A percentile compares a stretch with the other conserved stretches of the same genome.
Conservation (phyloP, 169 alveolate genomes). For the Perkinsus olseni region DNA sequence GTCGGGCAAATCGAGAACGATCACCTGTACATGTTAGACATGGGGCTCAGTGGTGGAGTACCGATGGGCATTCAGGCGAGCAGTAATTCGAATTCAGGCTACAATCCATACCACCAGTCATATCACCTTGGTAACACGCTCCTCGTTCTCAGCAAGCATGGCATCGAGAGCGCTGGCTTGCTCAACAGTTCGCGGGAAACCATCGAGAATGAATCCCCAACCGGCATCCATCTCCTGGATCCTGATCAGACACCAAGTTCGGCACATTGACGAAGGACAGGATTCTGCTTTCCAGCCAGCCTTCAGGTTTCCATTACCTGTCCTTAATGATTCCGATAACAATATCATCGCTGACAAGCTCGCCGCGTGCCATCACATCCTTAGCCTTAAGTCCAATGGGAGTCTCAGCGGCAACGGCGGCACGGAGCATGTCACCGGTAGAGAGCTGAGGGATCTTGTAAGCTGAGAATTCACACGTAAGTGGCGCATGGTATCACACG, state of each 20-base stretch:
- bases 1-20: slow-evolving; percentile 59
- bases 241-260: slow-evolving; percentile 45
- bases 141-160: slow-evolving; percentile 18
- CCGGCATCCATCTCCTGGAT: slow-evolving; percentile 12
- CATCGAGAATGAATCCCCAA: slow-evolving; percentile 83
- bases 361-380: slow-evolving; percentile 78
- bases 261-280: slow-evolving; percentile 13
- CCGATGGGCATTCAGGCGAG: no score
- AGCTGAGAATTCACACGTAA: background rate
- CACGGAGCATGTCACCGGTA: slow-evolving; percentile 84
- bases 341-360: slow-evolving; percentile 77
- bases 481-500: background rate
- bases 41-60: no score
- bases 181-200: slow-evolving; percentile 82
- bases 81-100: no score
- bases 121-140: slow-evolving; percentile 35
- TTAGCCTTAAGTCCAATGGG: slow-evolving; percentile 77
- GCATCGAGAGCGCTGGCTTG: slow-evolving; percentile 66
- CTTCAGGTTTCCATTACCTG: no score
- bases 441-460: slow-evolving; percentile 37
- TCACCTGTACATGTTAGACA: slow-evolving; percentile 28
- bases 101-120: no score
- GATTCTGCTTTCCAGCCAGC: no score
- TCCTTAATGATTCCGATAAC: slow-evolving; percentile 64
- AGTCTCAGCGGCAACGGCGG: slow-evolving; percentile 74